These are phyloP conservation scores for Aschersonia sp. DNA, from an alignment of 2,329 filamentous ascomycete species.

Conservation along the genomic window DNA sequence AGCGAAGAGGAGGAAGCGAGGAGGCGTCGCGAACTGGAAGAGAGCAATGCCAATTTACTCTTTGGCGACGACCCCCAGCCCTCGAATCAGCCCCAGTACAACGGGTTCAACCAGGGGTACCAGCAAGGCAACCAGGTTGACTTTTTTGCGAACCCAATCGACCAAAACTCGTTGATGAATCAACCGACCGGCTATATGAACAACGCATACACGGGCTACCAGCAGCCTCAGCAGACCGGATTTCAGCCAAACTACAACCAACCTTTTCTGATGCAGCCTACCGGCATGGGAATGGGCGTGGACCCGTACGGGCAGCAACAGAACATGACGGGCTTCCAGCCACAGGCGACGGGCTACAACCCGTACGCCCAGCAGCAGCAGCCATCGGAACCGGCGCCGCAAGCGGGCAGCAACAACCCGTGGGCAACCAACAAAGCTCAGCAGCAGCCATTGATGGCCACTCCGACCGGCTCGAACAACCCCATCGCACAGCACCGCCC, in stretches of 20 bases:
- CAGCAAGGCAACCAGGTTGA: constrained; percentile 94
- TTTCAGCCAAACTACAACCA: constrained; percentile 47
- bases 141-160: constrained; percentile 92
- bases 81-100: constrained; percentile 52
- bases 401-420: constrained; percentile 84
- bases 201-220: constrained; percentile 40
- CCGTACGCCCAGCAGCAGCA: constrained; percentile 31
- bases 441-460: constrained; percentile 52
- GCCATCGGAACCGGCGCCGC: constrained; percentile 41
- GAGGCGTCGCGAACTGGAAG: constrained; percentile 72
- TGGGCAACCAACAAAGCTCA: constrained; percentile 57
- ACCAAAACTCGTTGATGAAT: constrained; percentile 55
- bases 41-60: constrained; percentile 70
- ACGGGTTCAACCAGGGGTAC: constrained; percentile 91
- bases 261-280: constrained; percentile 49
- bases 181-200: constrained; percentile 64
- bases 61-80: constrained; percentile 65
- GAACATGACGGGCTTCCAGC: constrained; percentile 29
- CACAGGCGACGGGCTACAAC: constrained; percentile 39
- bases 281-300: constrained; percentile 50
- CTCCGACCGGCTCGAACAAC: constrained; percentile 93
- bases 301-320: constrained; percentile 49
- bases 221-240: constrained; percentile 31
- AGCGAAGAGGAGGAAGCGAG: constrained; percentile 92
- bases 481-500: constrained; percentile 74